These are phyloP conservation scores for Metschnikowia amazonensis DNA, from an alignment of 805 yeast species.

Conservation along the genomic window DNA sequence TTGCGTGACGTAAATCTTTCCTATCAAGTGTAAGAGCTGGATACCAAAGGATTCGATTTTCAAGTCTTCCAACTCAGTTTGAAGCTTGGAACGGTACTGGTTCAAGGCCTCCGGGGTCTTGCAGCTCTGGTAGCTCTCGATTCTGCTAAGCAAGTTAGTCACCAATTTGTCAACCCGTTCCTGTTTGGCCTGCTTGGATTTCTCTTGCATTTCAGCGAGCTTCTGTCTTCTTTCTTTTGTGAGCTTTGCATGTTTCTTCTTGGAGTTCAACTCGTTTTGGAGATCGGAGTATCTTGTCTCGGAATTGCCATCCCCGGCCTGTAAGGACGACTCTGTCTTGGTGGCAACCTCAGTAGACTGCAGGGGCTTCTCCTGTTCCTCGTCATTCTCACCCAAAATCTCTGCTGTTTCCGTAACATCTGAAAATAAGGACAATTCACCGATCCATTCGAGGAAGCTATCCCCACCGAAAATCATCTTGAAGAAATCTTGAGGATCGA, in stretches of 20 bases:
- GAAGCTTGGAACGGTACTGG: conserved; percentile 51
- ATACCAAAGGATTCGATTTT: conserved; percentile 95
- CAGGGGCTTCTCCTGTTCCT: conserved; percentile 25
- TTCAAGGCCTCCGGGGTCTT: conserved; percentile 57
- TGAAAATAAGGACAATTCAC: conserved; percentile 75
- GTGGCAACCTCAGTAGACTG: conserved; percentile 25
- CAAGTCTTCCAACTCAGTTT: conserved; percentile 67
- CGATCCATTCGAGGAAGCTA: conserved; percentile 75
- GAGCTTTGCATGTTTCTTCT: conserved; percentile 30
- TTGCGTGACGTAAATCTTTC: conserved; percentile 70
- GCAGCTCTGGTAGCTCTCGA: conserved; percentile 55
- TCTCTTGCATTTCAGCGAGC: conserved; percentile 46
- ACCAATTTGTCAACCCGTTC: conserved; percentile 50
- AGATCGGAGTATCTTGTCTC: conserved; percentile 8
- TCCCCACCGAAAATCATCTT: conserved; percentile 82
- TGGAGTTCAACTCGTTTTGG: conserved; percentile 23
- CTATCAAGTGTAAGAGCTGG: conserved; percentile 79
- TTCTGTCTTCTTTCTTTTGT: conserved; percentile 45
- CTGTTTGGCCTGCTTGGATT: conserved; percentile 49
- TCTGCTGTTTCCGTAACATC: conserved; percentile 68
- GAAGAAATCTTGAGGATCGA: conserved; percentile 83
- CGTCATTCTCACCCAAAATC: conserved; percentile 33
- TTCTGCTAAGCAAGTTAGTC: conserved; percentile 43
- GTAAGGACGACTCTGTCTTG: not conserved
- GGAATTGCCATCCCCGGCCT: not conserved